Evolutionary conservation across 129 eudicot genomes (phyloP).

Genomic region (Artemisia annua): DNA sequence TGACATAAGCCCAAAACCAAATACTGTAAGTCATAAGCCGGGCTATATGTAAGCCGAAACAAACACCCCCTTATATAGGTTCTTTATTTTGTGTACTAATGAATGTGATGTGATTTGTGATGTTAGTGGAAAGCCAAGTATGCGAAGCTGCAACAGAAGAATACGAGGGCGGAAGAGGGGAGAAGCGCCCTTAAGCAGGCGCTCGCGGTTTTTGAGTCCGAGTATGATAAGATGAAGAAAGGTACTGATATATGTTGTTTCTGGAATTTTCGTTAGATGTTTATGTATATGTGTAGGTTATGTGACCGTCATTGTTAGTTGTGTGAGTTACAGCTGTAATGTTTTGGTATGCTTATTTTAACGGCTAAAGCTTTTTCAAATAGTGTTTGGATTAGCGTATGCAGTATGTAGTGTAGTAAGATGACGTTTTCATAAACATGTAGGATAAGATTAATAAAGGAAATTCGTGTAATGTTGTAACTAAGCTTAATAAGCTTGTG

Average conservation of each 20-base stretch:
- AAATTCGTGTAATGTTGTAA: slow-evolving; percentile 19
- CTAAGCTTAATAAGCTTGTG: too few relatives aligned
- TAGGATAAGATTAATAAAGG: too few relatives aligned
- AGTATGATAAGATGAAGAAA: slow-evolving; percentile 44
- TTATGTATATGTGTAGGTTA: background rate
- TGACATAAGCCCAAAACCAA: too few relatives aligned
- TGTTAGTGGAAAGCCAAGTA: slow-evolving; percentile 58
- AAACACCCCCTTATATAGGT: too few relatives aligned
- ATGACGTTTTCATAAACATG: too few relatives aligned
- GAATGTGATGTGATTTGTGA: slow-evolving; percentile 41
- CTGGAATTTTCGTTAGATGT: background rate
- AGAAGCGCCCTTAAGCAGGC: slow-evolving; percentile 52
- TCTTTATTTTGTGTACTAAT: background rate
- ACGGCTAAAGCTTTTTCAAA: too few relatives aligned
- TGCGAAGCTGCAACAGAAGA: slow-evolving; percentile 47
- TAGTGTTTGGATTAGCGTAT: too few relatives aligned
- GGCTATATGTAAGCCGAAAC: too few relatives aligned
- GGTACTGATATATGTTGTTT: slow-evolving; percentile 37
- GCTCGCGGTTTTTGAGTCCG: slow-evolving; percentile 33
- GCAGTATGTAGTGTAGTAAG: too few relatives aligned
- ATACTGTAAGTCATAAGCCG: too few relatives aligned
- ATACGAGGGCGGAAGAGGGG: slow-evolving; percentile 38
- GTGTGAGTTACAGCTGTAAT: too few relatives aligned
- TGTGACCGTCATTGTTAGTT: background rate
- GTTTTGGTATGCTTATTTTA: background rate